phyloP scores from a whole-genome alignment of 2,329 filamentous ascomycete species.

The Arachnomyces sp. region DNA sequence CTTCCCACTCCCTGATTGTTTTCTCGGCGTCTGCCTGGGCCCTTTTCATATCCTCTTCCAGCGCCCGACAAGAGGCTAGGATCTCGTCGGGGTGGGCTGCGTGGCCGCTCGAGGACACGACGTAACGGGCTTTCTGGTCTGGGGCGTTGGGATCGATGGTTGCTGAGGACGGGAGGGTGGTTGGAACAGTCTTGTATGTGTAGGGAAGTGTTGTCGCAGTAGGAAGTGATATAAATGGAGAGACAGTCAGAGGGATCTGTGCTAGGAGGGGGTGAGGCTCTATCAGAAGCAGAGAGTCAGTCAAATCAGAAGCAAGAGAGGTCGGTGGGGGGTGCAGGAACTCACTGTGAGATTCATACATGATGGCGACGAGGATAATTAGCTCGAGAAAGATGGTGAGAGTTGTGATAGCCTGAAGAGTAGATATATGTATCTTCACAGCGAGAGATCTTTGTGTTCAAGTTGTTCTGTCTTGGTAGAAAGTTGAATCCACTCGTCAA shows the following conservation, averaged over 20 bases:
- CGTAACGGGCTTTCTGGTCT: conserved; percentile 55
- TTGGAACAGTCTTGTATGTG: conserved; percentile 85
- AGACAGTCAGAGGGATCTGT: conserved; percentile 87
- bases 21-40: conserved; percentile 58
- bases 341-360: conserved; percentile 40
- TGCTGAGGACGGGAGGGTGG: conserved; percentile 68
- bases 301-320: not conserved
- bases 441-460: too few relatives aligned
- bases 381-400: too few relatives aligned
- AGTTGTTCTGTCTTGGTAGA: too few relatives aligned
- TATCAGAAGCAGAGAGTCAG: conserved; percentile 29
- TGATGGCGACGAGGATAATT: conserved; percentile 13
- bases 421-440: too few relatives aligned
- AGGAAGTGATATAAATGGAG: conserved; percentile 85
- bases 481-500: too few relatives aligned
- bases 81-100: conserved; percentile 84
- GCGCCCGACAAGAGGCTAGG: conserved; percentile 66
- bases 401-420: too few relatives aligned
- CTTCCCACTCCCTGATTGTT: conserved; percentile 59
- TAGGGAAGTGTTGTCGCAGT: conserved; percentile 87
- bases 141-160: conserved; percentile 43
- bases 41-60: conserved; percentile 66
- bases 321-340: conserved; percentile 4
- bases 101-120: conserved; percentile 68
- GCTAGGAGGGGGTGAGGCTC: conserved; percentile 79